phyloP scores from a whole-genome alignment of 768 basidiomycete genomes.

The Pleurotus sapidus region DNA sequence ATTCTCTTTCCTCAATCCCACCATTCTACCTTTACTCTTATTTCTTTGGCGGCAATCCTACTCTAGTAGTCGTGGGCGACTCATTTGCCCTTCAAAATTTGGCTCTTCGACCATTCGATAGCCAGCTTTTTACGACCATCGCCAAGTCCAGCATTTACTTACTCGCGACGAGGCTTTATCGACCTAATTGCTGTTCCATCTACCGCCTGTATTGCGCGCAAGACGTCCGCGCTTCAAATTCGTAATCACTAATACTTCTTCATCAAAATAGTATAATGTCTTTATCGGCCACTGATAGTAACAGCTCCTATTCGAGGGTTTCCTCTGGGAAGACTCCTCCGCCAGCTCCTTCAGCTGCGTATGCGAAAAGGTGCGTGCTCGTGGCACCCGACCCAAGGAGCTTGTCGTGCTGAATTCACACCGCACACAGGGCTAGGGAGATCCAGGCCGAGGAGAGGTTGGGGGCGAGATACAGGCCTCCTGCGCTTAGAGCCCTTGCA shows the following conservation, averaged over 20 bases:
- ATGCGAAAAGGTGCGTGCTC: conserved; percentile 70
- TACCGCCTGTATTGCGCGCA: conserved; percentile 25
- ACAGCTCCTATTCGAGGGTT: conserved; percentile 76
- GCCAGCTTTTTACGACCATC: conserved; percentile 33
- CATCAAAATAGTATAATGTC: conserved; percentile 80
- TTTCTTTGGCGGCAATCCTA: conserved; percentile 48
- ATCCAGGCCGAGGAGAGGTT: conserved; percentile 74
- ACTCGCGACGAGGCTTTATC: conserved; percentile 28
- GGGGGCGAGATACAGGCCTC: conserved; percentile 70
- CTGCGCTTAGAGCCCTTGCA: conserved; percentile 71
- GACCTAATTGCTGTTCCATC: conserved; percentile 27
- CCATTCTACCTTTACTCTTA: conserved; percentile 50
- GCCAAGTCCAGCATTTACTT: conserved; percentile 36
- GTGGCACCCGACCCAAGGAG: conserved; percentile 15
- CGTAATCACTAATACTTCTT: conserved; percentile 84
- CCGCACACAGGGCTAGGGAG: conserved; percentile 68
- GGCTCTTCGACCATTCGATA: conserved; percentile 18
- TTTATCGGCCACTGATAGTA: conserved; percentile 83
- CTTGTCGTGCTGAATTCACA: conserved; percentile 10
- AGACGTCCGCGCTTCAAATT: conserved; percentile 31
- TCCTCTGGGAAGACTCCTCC: conserved; percentile 87
- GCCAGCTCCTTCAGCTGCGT: conserved; percentile 87
- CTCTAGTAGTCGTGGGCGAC: conserved; percentile 52
- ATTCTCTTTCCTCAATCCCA: conserved; percentile 36
- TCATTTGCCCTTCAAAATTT: conserved; percentile 32